phyloP scores from a whole-genome alignment of 2,329 filamentous ascomycete genomes.

The Arthrobotrys entomopaga region DNA sequence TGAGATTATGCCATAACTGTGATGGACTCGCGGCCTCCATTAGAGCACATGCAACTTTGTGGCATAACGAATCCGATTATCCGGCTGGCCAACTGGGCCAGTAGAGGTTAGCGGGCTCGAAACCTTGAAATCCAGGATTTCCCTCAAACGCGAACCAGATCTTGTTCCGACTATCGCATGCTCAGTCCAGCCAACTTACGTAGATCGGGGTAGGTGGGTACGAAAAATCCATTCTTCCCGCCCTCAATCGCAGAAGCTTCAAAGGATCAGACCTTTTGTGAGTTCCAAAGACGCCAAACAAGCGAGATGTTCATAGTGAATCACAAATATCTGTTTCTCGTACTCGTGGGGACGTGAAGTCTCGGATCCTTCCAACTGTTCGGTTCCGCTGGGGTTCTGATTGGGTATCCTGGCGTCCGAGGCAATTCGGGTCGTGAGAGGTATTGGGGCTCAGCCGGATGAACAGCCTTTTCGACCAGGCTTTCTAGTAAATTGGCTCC shows the following conservation, averaged over 20 bases:
- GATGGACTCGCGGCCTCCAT: too few species aligned
- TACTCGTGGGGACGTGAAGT: not conserved
- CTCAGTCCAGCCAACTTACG: too few species aligned
- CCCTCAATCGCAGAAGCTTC: conserved; percentile 13
- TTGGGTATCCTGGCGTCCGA: conserved; percentile 16
- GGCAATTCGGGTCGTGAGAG: conserved; percentile 18
- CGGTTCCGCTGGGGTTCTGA: conserved; percentile 9
- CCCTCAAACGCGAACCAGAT: not conserved
- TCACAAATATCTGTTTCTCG: conserved; percentile 17
- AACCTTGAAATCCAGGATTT: not conserved
- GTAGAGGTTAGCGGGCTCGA: not conserved
- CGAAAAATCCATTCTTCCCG: conserved; percentile 38
- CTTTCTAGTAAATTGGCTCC: conserved; percentile 1
- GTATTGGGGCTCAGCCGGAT: conserved; percentile 33
- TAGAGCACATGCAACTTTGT: too few species aligned
- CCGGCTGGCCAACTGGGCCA: too few species aligned
- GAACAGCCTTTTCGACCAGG: conserved; percentile 16
- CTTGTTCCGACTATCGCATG: not conserved
- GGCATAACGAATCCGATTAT: too few species aligned
- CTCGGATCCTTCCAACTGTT: conserved; percentile 35
- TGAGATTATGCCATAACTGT: too few species aligned
- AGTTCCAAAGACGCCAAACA: too few species aligned
- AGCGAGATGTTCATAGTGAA: not conserved
- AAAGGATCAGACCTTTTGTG: not conserved
- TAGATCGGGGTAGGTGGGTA: not conserved